Conservation (phyloP, 202 grass and related monocot genomes). For the Cymbopogon flexuosus region DNA sequence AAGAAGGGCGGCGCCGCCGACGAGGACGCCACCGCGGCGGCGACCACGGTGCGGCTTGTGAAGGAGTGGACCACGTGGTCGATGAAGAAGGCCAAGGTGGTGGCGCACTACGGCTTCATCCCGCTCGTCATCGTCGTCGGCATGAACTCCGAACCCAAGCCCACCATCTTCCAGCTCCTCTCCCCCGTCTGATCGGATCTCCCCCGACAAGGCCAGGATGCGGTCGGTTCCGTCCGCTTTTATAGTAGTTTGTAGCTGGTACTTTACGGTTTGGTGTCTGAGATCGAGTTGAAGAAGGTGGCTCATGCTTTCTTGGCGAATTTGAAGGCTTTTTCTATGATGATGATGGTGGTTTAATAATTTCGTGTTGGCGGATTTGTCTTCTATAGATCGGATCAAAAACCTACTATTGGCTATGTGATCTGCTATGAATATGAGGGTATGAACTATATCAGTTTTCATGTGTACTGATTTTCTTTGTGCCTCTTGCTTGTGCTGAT, state of each 20-base stretch:
- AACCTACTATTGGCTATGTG: not conserved
- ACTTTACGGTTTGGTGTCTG: not conserved
- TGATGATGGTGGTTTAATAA: constrained; percentile 22
- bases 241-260: not conserved
- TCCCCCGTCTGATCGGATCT: constrained; percentile 51
- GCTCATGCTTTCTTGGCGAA: not conserved
- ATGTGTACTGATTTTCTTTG: not conserved
- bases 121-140: constrained; percentile 76
- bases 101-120: constrained; percentile 88
- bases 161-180: constrained; percentile 48
- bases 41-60: constrained; percentile 21
- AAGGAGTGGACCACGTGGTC: constrained; percentile 89
- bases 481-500: not conserved
- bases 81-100: constrained; percentile 78
- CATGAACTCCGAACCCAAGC: constrained; percentile 79
- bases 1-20: constrained; percentile 26
- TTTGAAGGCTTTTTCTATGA: constrained; percentile 14
- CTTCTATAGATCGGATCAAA: constrained; percentile 10
- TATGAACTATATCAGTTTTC: not conserved
- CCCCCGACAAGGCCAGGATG: not conserved
- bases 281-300: not conserved
- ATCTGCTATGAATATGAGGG: not conserved
- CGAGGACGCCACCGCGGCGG: constrained; percentile 12
- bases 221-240: constrained; percentile 26
- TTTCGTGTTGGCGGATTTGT: constrained; percentile 9